Evolutionary conservation across 1,284 basidiomycete species (phyloP), one percentile per base, ranked within the genome.

Genomic region (Ganoderma lucidum): DNA sequence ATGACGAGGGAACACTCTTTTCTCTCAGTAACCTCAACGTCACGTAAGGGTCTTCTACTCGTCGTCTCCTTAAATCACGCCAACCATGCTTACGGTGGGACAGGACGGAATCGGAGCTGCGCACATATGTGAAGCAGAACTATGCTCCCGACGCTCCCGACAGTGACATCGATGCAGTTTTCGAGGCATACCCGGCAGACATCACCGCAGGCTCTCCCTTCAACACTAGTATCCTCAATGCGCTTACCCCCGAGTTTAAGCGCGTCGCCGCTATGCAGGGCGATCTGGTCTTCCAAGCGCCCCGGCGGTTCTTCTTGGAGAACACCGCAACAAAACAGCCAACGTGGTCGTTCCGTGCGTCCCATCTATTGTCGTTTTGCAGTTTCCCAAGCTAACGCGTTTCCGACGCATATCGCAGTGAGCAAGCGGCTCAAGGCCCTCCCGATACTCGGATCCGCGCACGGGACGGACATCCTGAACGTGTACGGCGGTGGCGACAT

Each of bases 161-260:
- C 15, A 62, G 69, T 2, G 76, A 81, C 19, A 56, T 86, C 10
- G 75, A 78, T 45, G 66, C 76, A 15, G 58, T 88, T 2, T 68
- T 82, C 59, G 61, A 56, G 4, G 69, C 82, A 12, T 89, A 88
- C 70, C 83, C 87, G 1, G 71, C 72, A 1, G 83, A 87, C 66
- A 76, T 83, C 48, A 79, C 78, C 0, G 73, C 84, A 72, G 87
- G 88, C 5, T 88, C 87, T 0, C 88, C 88, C 0, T 90, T 83
- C 71, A 78, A 81, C 64, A 89, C 88, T 0, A 82, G 85, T 0
- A 69, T 78, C 41, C 56, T 81, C 5, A 85, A 88, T 68, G 81
- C 80, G 0, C 67, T 88, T 17, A 82, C 83, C 0, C 84, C 85
- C 0, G 80, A 88, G 67, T 88, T 80, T 79, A 87, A 89, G 76